Conservation (phyloP, 805 yeast genomes). For the Zygosaccharomyces bisporus region DNA sequence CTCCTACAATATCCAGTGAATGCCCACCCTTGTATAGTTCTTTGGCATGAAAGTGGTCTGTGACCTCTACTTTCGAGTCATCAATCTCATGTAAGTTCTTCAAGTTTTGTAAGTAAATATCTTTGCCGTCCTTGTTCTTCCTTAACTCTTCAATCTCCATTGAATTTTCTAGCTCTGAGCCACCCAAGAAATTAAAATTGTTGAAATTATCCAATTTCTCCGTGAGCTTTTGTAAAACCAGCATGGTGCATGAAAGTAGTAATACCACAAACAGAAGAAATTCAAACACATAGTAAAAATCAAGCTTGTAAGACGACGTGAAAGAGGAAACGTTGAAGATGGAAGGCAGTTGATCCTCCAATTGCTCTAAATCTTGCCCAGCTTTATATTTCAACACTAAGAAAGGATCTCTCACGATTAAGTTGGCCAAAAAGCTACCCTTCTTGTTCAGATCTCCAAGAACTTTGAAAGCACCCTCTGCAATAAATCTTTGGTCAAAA, state of each 20-base stretch:
- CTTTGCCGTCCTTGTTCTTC: slow-evolving; percentile 1
- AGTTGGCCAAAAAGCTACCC: slow-evolving; percentile 7
- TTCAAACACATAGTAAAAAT: slow-evolving; percentile 53
- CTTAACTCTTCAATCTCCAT: not conserved
- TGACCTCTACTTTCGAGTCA: not conserved
- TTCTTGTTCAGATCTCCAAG: not conserved
- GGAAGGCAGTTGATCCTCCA: not conserved
- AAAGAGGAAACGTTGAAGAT: slow-evolving; percentile 17
- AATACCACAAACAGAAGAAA: slow-evolving; percentile 49
- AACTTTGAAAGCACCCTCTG: slow-evolving; percentile 8
- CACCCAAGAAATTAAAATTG: slow-evolving; percentile 1
- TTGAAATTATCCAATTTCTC: slow-evolving; percentile 13
- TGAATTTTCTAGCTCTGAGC: not conserved
- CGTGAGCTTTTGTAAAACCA: slow-evolving; percentile 43
- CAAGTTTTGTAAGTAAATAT: not conserved
- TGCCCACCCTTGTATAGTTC: slow-evolving; percentile 52
- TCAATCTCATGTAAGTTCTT: not conserved
- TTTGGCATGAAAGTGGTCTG: slow-evolving; percentile 24
- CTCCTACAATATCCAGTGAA: slow-evolving; percentile 56
- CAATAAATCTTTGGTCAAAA: slow-evolving; percentile 15
- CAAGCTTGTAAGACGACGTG: slow-evolving; percentile 41
- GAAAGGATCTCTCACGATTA: slow-evolving; percentile 9
- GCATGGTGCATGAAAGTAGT: slow-evolving; percentile 46
- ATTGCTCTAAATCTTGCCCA: not conserved
- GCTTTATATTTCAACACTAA: slow-evolving; percentile 9